Evolutionary conservation across 1,139 yeast genomes (phyloP).

Genomic region (Magnusiomyces fungicola): DNA sequence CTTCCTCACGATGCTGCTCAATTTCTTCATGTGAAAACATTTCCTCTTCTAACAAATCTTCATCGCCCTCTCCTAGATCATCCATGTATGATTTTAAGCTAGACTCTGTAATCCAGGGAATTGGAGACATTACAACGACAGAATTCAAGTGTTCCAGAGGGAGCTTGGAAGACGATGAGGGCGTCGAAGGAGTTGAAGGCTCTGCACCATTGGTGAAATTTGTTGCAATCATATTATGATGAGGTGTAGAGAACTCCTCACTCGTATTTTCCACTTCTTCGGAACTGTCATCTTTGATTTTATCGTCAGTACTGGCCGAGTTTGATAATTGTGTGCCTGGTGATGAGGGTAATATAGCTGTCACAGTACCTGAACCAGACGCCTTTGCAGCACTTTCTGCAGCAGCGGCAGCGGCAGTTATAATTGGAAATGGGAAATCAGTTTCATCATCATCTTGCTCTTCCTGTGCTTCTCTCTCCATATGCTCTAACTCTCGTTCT

Average conservation of each 20-base stretch:
- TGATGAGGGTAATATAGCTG: too few relatives aligned
- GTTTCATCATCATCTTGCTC: constrained; percentile 1
- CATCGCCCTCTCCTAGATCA: too few relatives aligned
- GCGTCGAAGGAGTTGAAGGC: background rate
- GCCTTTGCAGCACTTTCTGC: background rate
- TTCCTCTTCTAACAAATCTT: background rate
- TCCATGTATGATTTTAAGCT: background rate
- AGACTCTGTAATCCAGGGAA: constrained; percentile 8
- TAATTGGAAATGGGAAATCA: background rate
- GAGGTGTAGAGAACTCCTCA: too few relatives aligned
- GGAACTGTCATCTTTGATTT: too few relatives aligned
- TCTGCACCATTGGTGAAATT: background rate
- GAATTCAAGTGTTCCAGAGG: constrained; percentile 8
- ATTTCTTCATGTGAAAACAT: background rate
- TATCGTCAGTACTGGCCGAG: too few relatives aligned
- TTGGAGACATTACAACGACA: constrained; percentile 15
- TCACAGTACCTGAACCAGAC: background rate
- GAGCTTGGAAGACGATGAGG: background rate
- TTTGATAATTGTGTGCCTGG: too few relatives aligned
- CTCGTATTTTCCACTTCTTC: too few relatives aligned
- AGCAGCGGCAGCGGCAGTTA: background rate
- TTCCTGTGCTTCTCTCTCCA: background rate
- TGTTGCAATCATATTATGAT: background rate
- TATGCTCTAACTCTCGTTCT: constrained; percentile 3
- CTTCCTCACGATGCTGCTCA: background rate